Evolutionary conservation across 2,329 filamentous ascomycete genomes (phyloP), one percentile per base, ranked within the genome.

Genomic region (Sarocladium oryzae): DNA sequence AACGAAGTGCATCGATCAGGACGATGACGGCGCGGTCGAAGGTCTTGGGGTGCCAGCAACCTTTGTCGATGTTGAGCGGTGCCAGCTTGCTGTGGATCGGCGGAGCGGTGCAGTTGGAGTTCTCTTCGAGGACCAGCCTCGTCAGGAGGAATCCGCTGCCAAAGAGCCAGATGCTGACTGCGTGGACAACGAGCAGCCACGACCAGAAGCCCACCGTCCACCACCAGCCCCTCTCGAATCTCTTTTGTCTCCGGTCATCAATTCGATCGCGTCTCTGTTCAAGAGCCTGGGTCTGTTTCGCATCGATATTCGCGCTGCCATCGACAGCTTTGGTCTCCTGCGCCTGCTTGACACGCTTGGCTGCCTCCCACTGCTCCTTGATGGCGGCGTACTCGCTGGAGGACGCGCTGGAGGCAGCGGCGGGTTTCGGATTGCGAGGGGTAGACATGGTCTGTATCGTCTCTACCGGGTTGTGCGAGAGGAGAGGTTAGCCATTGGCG

Each of bases 41-140:
- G 2, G 84, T 88, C 71, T 89, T 95, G 30, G 90, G 89, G 66
- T 97, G 90, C 93, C 93, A 99, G 76, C 93, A 99, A 57, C 93
- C 93, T 52, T 77, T 74, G 20, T 80, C 70, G 2, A 72, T 66
- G 15, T 70, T 76, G 37, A 70, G 59, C 13, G 67, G 60, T 51
- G 75, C 65, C 50, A 60, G 56, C 8, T 56, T 58, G 51, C 64
- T 69, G 30, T 79, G 75, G 53, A 87, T 79, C 3, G 93, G 92
- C 48, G 88, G 82, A 37, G 74, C 68, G 10, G 74, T 71, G 66
- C 88, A 93, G 53, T 75, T 75, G 11, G 88, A 90, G 64, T 85
- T 86, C 61, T 89, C 81, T 56, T 89, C 84, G 53, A 93, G 76
- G 49, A 92, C 85, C 55, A 89, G 72, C 53, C 93, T 82, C 52